Conservation (phyloP, 306 rosid genomes). For the Malus orientalis region DNA sequence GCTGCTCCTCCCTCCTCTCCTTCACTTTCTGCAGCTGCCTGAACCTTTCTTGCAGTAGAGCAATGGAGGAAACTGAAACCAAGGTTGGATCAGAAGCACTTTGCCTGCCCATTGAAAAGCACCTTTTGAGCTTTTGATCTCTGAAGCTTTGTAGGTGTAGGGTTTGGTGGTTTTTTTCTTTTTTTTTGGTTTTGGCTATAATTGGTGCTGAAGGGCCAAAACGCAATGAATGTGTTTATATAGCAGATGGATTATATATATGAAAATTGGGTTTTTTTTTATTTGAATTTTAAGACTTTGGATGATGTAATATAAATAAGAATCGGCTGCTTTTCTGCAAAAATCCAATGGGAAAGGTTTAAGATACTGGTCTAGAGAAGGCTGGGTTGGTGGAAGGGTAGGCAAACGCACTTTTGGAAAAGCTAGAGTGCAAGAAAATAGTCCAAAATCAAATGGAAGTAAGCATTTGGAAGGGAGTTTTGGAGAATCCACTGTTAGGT, state of each 20-base stretch:
- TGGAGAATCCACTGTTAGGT: slow-evolving; percentile 71
- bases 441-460: slow-evolving; percentile 61
- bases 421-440: slow-evolving; percentile 30
- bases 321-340: slow-evolving; percentile 47
- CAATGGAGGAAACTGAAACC: slow-evolving; percentile 65
- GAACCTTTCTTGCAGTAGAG: slow-evolving; percentile 90
- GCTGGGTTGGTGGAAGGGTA: slow-evolving; percentile 44
- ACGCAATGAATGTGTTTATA: slow-evolving; percentile 25
- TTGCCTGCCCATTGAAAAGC: slow-evolving; percentile 59
- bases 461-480: slow-evolving; percentile 66
- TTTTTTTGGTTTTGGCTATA: slow-evolving; percentile 35
- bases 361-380: slow-evolving; percentile 47
- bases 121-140: neutral
- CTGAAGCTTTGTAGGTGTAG: neutral
- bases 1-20: slow-evolving; percentile 73
- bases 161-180: neutral
- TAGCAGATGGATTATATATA: slow-evolving; percentile 26
- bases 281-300: slow-evolving; percentile 1
- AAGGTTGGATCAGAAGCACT: slow-evolving; percentile 40
- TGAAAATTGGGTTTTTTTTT: slow-evolving; percentile 25
- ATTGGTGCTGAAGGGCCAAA: slow-evolving; percentile 42
- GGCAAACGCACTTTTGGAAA: slow-evolving; percentile 56
- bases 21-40: slow-evolving; percentile 86
- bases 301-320: slow-evolving; percentile 47
- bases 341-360: slow-evolving; percentile 45